Evolutionary conservation across 2,329 filamentous ascomycete species (phyloP).

Genomic region (Penicillium nordicum): DNA sequence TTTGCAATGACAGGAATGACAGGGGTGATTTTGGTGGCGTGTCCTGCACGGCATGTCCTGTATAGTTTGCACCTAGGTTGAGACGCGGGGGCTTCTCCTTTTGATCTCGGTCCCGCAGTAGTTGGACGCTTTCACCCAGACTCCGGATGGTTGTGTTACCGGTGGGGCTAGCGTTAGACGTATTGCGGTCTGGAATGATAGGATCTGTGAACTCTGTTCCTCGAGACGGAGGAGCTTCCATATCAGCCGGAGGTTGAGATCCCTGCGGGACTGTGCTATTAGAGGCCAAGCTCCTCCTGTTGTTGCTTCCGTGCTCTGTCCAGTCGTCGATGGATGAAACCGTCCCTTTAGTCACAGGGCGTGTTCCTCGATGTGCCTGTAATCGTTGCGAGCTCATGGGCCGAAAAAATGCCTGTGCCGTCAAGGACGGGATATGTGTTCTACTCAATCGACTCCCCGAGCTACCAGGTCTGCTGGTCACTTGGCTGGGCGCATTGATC

Average conservation of each 20-base stretch:
- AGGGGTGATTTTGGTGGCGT: slow-evolving; percentile 67
- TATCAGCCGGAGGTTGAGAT: slow-evolving; percentile 39
- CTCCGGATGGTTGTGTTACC: slow-evolving; percentile 59
- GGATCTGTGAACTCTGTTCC: slow-evolving; percentile 78
- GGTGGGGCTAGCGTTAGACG: slow-evolving; percentile 71
- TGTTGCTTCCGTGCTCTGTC: slow-evolving; percentile 47
- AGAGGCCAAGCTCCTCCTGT: slow-evolving; percentile 59
- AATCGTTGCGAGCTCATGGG: slow-evolving; percentile 96
- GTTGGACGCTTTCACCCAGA: slow-evolving; percentile 72
- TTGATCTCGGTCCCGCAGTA: slow-evolving; percentile 59
- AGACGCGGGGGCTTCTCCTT: slow-evolving; percentile 41
- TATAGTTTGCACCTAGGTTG: slow-evolving; percentile 60
- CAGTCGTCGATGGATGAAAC: slow-evolving; percentile 42
- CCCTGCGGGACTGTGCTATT: slow-evolving; percentile 47
- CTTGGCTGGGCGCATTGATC: slow-evolving; percentile 44
- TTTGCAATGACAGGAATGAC: slow-evolving; percentile 67
- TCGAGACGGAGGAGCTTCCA: slow-evolving; percentile 66
- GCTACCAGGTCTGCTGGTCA: slow-evolving; percentile 51
- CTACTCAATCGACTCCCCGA: slow-evolving; percentile 67
- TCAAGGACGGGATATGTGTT: slow-evolving; percentile 85
- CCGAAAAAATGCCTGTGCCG: slow-evolving; percentile 87
- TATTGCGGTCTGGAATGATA: slow-evolving; percentile 66
- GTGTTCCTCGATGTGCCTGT: slow-evolving; percentile 77
- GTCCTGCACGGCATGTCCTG: slow-evolving; percentile 51
- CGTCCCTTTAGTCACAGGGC: slow-evolving; percentile 40